Base-by-base conservation (phyloP, 2,329 filamentous ascomycete genomes). In the Xylaria polymorpha region DNA sequence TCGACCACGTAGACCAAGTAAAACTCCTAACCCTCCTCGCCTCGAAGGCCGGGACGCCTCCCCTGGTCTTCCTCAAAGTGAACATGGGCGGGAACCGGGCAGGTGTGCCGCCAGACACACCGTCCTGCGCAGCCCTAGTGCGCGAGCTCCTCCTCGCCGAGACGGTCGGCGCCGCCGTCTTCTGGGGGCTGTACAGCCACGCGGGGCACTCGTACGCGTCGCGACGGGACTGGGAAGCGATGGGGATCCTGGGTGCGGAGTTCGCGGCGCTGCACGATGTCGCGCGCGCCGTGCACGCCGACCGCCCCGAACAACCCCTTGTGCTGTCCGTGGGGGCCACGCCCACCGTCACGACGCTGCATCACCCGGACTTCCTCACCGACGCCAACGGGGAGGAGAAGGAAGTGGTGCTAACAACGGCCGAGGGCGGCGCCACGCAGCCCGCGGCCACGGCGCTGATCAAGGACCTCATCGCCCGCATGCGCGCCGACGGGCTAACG, bases 301-400 rank as follows among this genome's bases (percentile, higher is more conserved):
- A 74, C 73, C 79, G 68, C 56, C 75, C 77, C 0, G 64, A 60
- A 1, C 74, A 75, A 29, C 73, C 75, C 3, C 78, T 87, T 18
- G 82, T 89, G 0, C 82, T 95, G 2, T 92, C 90, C 0, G 90
- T 94, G 0, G 93, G 93, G 6, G 92, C 93, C 0, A 93, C 92
- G 20, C 93, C 93, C 0, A 94, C 92, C 0, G 88, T 90, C 1
- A 89, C 90, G 0, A 85, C 89, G 10, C 83, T 91, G 32, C 88
- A 92, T 75, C 89, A 92, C 73, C 81, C 81, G 68, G 66, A 74
- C 70, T 63, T 82, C 65, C 64, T n/a, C n/a, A n/a, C 9, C 15
- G 6, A 32, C 65, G 48, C 4, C 22, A 20, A 37, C 46, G 20
- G 29, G n/a, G 12, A 29, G 6, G 51, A 5, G 10, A 57, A 32